A percentile compares a stretch with the other conserved stretches of the same genome.
phyloP scores from a whole-genome alignment of 352 stramenopile genomes.

The Phytophthora macrochlamydospora region DNA sequence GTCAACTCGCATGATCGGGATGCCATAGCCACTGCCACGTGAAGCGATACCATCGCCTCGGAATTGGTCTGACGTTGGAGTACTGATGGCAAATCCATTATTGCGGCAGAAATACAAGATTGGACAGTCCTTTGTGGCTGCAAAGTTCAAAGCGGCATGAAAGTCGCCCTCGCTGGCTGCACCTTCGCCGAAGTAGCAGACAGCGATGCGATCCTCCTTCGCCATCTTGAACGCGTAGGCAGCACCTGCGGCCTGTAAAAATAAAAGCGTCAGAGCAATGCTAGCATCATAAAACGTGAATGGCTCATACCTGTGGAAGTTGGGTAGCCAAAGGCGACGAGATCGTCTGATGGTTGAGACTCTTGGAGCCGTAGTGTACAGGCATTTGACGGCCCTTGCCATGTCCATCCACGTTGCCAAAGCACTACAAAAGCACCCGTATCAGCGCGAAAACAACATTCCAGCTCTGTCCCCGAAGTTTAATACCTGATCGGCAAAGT shows the following conservation, averaged over 20 bases:
- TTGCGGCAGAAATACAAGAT: slow-evolving; percentile 99
- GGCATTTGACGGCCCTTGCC: slow-evolving; percentile 98
- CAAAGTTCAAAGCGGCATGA: slow-evolving; percentile 97
- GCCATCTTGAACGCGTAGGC: slow-evolving; percentile 97
- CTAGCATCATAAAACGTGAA: neutral
- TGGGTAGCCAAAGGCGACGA: slow-evolving; percentile 97
- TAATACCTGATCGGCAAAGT: slow-evolving; percentile 95
- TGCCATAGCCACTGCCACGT: slow-evolving; percentile 95
- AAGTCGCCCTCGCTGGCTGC: slow-evolving; percentile 97
- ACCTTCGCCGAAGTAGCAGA: slow-evolving; percentile 98
- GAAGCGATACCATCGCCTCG: slow-evolving; percentile 96
- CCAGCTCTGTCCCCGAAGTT: neutral
- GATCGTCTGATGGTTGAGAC: slow-evolving; percentile 98
- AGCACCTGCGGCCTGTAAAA: slow-evolving; percentile 91
- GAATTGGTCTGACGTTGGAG: slow-evolving; percentile 96
- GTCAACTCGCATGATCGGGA: slow-evolving; percentile 97
- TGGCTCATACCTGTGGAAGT: slow-evolving; percentile 86
- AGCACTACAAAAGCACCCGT: slow-evolving; percentile 66
- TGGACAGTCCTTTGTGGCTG: slow-evolving; percentile 94
- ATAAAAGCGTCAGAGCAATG: neutral
- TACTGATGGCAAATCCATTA: slow-evolving; percentile 99
- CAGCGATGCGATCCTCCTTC: slow-evolving; percentile 89
- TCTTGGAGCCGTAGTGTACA: slow-evolving; percentile 96
- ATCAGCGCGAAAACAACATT: no score
- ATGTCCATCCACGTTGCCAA: slow-evolving; percentile 95